These are phyloP conservation scores for Solanum chilense DNA, from an alignment of 257 asterid species.

Conservation along the genomic window DNA sequence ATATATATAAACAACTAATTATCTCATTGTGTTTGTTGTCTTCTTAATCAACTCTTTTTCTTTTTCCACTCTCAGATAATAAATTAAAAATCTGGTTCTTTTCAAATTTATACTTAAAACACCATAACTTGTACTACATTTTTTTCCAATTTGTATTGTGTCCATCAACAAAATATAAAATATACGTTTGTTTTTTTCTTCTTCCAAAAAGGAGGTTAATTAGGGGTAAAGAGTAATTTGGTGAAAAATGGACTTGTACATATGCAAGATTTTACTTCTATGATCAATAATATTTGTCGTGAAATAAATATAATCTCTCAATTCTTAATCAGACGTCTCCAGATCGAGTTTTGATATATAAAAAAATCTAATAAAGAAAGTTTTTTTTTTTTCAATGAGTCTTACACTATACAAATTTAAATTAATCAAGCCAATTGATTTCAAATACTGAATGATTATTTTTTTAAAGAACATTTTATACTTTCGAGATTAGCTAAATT, in stretches of 20 bases:
- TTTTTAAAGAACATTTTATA: not conserved
- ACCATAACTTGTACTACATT: not conserved
- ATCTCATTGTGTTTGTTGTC: not conserved
- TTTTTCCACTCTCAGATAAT: not conserved
- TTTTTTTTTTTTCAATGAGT: not conserved
- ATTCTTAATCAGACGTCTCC: not conserved
- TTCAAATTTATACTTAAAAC: not conserved
- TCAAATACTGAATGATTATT: not conserved
- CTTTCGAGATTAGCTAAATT: not conserved
- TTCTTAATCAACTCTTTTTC: not conserved
- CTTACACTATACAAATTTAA: not conserved
- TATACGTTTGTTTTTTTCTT: not conserved
- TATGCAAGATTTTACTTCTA: not conserved
- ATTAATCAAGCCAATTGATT: not conserved
- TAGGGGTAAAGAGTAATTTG: not conserved
- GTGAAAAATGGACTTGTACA: not conserved
- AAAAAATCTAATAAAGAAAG: not conserved
- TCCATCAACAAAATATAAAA: not conserved
- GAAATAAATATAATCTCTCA: not conserved
- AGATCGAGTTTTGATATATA: rapidly evolving
- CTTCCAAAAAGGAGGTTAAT: not conserved
- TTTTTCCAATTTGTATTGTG: not conserved
- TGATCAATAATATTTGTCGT: not conserved
- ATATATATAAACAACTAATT: not conserved
- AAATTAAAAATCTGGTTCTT: not conserved